These are phyloP conservation scores for Medicago ruthenica DNA, from an alignment of 306 rosid species.

Conservation along the genomic window DNA sequence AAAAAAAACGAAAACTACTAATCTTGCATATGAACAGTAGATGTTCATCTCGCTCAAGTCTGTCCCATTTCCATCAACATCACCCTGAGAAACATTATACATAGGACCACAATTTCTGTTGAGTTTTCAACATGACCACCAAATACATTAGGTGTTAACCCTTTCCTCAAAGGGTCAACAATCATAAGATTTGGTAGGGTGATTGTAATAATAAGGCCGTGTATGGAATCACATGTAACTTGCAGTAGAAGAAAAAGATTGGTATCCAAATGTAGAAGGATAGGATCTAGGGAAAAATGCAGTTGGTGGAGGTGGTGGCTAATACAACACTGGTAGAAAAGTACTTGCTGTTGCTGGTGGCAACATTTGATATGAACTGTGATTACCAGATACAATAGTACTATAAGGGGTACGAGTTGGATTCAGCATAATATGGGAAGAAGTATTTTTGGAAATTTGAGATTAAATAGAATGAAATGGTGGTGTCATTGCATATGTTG, in stretches of 20 bases:
- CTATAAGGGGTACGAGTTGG: constrained; percentile 41
- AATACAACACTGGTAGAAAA: constrained; percentile 73
- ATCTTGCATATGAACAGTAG: too few relatives aligned
- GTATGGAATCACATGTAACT: constrained; percentile 60
- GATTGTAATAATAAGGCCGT: constrained; percentile 55
- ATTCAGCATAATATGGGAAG: constrained; percentile 43
- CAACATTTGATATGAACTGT: constrained; percentile 50
- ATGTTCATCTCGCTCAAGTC: too few relatives aligned
- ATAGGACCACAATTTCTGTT: too few relatives aligned
- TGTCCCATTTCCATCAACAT: too few relatives aligned
- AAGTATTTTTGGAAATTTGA: constrained; percentile 47
- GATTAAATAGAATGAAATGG: constrained; percentile 56
- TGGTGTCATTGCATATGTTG: constrained; percentile 55
- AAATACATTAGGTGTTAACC: too few relatives aligned
- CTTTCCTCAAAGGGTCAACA: too few relatives aligned
- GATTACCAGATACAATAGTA: constrained; percentile 36
- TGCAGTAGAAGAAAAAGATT: constrained; percentile 60
- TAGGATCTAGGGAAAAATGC: constrained; percentile 59
- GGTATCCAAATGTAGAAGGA: constrained; percentile 61
- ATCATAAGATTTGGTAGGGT: too few relatives aligned
- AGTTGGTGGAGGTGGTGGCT: constrained; percentile 84
- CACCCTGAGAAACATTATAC: too few relatives aligned
- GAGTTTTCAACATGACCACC: too few relatives aligned
- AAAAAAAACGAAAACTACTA: too few relatives aligned
- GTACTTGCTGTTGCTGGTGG: constrained; percentile 52